Base-by-base conservation (phyloP, 139 green algal genomes). In the Coelastrella sp. region DNA sequence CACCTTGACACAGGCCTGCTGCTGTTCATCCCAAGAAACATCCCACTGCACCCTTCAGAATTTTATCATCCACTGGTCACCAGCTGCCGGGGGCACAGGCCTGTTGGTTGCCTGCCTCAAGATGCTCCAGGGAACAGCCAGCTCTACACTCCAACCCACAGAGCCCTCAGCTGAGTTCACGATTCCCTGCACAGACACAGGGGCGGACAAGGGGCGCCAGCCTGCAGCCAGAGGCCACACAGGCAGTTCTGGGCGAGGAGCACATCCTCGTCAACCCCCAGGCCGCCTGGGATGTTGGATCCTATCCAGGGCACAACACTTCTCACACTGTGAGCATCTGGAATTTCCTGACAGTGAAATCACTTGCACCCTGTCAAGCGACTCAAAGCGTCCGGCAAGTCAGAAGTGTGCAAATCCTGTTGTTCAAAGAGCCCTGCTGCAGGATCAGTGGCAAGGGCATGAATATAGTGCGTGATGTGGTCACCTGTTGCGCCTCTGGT, bases 41-140 rank as follows among this genome's bases (percentile, higher is more conserved):
- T 89, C 68, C 82, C 83, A 93, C 20, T 93, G 91, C 81, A 92
- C 85, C 6, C 87, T 83, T 15, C 75, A 92, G 83, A 93, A 91
- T 68, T 93, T 91, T 56, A 91, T 90, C 9, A 83, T 83, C 91
- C 91, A 93, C 27, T 82, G 58, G 19, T 70, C 78, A 84, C 81
- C 81, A 59, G 59, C 61, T 35, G 59, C 25, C 22, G 86, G 90
- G 14, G 90, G 85, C 9, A 57, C 63, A 8, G 59, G 7, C 14
- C 85, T 59, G 22, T 82, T 24, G 4, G 89, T 74, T 19, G 83
- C 89, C 75, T 92, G 89, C n/a, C 58, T 59, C 24, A 92, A 78
- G 49, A 92, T 12, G 17, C 58, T 82, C 90, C 90, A 92, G 5
- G 90, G 90, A 15, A 92, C 27, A 0, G 90, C 90, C 63, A 92